phyloP scores from a whole-genome alignment of 1,284 basidiomycete species.

The Laetiporus sulphureus region DNA sequence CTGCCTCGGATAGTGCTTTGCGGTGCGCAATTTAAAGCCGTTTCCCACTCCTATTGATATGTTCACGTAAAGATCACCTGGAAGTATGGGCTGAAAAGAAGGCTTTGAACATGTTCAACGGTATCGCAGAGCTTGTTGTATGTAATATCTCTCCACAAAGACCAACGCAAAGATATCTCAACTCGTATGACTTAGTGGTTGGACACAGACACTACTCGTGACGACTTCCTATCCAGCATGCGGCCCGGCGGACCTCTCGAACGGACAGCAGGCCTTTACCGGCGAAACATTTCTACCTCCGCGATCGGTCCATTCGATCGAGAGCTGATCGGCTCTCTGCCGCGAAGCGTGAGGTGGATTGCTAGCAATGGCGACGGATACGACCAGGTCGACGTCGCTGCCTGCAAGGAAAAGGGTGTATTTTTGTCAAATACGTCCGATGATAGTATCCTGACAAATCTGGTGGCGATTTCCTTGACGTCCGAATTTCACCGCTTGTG shows the following conservation, averaged over 20 bases:
- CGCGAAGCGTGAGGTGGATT: constrained; percentile 73
- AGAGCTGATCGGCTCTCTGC: constrained; percentile 66
- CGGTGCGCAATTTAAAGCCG: neutral
- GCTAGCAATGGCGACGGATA: constrained; percentile 93
- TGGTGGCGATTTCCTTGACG: constrained; percentile 78
- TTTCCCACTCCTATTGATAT: neutral
- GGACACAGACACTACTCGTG: constrained; percentile 58
- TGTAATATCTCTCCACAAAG: neutral
- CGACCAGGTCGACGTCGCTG: constrained; percentile 76
- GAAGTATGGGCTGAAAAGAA: neutral
- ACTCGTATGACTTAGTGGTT: constrained; percentile 6
- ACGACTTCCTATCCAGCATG: constrained; percentile 64
- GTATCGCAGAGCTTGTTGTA: neutral
- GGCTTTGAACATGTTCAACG: neutral
- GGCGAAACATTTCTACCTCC: constrained; percentile 61
- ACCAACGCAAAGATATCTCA: neutral
- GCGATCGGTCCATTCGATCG: constrained; percentile 75
- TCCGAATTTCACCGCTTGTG: constrained; percentile 80
- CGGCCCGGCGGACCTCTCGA: constrained; percentile 67
- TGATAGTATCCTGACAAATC: constrained; percentile 88
- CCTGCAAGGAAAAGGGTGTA: constrained; percentile 72
- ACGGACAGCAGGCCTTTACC: constrained; percentile 73
- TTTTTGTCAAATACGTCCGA: constrained; percentile 89
- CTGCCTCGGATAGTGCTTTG: neutral
- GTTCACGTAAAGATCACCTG: neutral